Conservation (phyloP, 768 basidiomycete genomes). For the Tricholoma flavovirens region DNA sequence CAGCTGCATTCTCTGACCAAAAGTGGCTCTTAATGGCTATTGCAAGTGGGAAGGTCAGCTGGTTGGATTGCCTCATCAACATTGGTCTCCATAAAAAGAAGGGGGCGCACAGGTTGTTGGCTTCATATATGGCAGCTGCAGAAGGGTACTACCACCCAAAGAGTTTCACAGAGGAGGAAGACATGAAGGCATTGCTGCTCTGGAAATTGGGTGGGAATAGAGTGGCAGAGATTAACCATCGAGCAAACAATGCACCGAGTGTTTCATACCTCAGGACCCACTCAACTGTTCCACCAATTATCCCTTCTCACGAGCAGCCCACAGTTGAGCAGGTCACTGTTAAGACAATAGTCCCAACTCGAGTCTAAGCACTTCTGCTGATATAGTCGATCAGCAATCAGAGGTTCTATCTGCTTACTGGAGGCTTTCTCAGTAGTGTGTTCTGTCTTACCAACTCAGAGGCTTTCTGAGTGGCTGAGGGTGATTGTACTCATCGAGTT, state of each 20-base stretch:
- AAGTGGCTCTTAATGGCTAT: conserved; percentile 18
- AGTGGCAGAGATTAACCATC: conserved; percentile 18
- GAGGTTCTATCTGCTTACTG: no score
- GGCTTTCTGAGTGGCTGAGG: no score
- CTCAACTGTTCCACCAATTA: conserved; percentile 12
- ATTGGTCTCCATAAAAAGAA: background rate
- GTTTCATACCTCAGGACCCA: conserved; percentile 10
- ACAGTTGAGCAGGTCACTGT: no score
- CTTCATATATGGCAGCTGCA: background rate
- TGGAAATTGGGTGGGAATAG: conserved; percentile 19
- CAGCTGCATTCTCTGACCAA: conserved; percentile 8
- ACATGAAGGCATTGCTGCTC: conserved; percentile 14
- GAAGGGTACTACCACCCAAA: conserved; percentile 16
- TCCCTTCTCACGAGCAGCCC: conserved; percentile 10
- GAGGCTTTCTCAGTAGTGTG: no score
- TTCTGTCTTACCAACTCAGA: no score
- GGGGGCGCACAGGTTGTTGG: background rate
- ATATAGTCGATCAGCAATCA: no score
- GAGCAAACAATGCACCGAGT: conserved; percentile 11
- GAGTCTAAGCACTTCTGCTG: no score
- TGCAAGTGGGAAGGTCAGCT: background rate
- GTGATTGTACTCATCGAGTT: no score
- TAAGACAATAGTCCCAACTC: no score
- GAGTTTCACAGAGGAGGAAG: conserved; percentile 16
- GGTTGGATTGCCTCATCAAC: background rate